phyloP scores from a whole-genome alignment of 495 filamentous ascomycete genomes.

The Aspergillus sclerotioniger region DNA sequence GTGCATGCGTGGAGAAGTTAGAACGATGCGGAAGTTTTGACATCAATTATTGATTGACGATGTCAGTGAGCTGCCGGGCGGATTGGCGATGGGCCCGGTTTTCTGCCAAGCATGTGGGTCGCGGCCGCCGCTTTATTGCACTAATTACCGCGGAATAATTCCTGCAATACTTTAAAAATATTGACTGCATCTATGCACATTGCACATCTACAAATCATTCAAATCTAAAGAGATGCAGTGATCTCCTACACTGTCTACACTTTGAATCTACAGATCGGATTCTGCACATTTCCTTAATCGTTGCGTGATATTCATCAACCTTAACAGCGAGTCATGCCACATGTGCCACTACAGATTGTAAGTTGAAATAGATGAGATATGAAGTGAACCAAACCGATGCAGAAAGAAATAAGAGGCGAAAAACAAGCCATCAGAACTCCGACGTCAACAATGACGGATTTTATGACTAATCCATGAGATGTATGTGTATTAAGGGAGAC shows the following conservation, averaged over 20 bases:
- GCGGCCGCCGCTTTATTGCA: not conserved
- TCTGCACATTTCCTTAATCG: not conserved
- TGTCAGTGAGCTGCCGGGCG: not conserved
- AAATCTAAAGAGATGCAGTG: not conserved
- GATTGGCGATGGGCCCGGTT: not conserved
- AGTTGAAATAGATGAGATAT: constrained; percentile 24
- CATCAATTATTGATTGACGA: not conserved
- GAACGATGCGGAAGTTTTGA: not conserved
- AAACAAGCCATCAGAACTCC: constrained; percentile 46
- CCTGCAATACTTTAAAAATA: not conserved
- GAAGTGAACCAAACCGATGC: constrained; percentile 31
- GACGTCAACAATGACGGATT: constrained; percentile 39
- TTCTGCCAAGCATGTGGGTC: constrained; percentile 4
- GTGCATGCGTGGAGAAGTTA: not conserved
- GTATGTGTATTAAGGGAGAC: constrained; percentile 5
- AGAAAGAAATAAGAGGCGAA: constrained; percentile 37
- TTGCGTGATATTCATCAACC: constrained; percentile 26
- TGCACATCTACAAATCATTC: too few species aligned
- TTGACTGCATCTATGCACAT: too few species aligned
- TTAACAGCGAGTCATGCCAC: constrained; percentile 35
- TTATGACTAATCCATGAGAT: constrained; percentile 19
- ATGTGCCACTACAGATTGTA: constrained; percentile 34
- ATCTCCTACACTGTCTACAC: not conserved
- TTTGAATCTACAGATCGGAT: not conserved
- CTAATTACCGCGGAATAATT: not conserved